Evolutionary conservation across 768 basidiomycete species (phyloP).

Genomic region (Lactarius pseudohatsudake): DNA sequence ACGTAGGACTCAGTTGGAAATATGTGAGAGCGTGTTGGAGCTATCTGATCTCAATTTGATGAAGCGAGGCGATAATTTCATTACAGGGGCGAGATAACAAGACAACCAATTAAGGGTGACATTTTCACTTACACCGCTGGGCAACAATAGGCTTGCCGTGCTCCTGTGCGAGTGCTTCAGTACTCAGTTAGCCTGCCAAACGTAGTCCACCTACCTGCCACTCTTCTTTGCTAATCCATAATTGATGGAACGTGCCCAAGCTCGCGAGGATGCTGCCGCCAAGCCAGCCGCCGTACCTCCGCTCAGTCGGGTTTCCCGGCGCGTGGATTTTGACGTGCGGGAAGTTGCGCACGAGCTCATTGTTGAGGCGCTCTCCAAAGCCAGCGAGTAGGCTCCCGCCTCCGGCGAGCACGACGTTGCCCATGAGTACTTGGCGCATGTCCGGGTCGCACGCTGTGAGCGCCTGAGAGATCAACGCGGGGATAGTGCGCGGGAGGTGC

Average conservation of each 20-base stretch:
- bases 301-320: constrained; percentile 86
- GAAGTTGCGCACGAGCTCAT: constrained; percentile 72
- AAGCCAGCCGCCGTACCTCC: constrained; percentile 91
- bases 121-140: constrained; percentile 75
- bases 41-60: not conserved
- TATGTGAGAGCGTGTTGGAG: constrained; percentile 18
- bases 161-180: constrained; percentile 47
- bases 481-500: constrained; percentile 71
- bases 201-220: constrained; percentile 64
- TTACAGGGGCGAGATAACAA: not conserved
- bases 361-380: constrained; percentile 76
- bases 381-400: constrained; percentile 88
- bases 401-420: constrained; percentile 95
- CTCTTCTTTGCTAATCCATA: constrained; percentile 93
- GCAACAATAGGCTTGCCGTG: constrained; percentile 81
- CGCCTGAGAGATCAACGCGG: constrained; percentile 72
- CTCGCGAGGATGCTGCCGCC: constrained; percentile 95
- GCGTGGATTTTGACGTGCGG: constrained; percentile 91
- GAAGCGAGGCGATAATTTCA: not conserved
- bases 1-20: constrained; percentile 23
- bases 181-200: not conserved
- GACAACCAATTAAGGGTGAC: not conserved
- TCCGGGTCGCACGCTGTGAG: constrained; percentile 89
- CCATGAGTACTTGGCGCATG: constrained; percentile 82
- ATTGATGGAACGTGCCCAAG: constrained; percentile 95